phyloP scores from a whole-genome alignment of 768 basidiomycete genomes.

The Hypholoma sublateritium region DNA sequence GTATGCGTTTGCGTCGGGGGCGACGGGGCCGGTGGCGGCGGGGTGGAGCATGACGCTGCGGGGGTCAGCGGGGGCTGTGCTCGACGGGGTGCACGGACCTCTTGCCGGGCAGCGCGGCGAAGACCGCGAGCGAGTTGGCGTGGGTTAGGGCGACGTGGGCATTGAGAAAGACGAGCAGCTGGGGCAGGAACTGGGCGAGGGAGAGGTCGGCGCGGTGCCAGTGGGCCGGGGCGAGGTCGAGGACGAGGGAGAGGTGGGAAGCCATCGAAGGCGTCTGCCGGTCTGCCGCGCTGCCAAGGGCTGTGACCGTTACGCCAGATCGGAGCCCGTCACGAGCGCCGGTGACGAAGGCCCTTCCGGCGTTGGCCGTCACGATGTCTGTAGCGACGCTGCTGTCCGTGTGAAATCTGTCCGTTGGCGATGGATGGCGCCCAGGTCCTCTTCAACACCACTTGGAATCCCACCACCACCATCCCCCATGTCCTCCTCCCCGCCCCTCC shows the following conservation, averaged over 20 bases:
- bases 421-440: slow-evolving; percentile 51
- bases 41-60: slow-evolving; percentile 77
- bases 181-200: slow-evolving; percentile 74
- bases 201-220: slow-evolving; percentile 79
- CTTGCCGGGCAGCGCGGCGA: slow-evolving; percentile 82
- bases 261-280: slow-evolving; percentile 19
- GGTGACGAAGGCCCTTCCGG: slow-evolving; percentile 57
- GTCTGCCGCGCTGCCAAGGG: slow-evolving; percentile 8
- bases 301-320: slow-evolving; percentile 27
- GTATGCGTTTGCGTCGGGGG: slow-evolving; percentile 75
- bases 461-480: slow-evolving; percentile 34
- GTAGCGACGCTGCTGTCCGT: slow-evolving; percentile 55
- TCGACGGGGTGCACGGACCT: slow-evolving; percentile 47
- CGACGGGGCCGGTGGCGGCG: slow-evolving; percentile 42
- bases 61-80: slow-evolving; percentile 7
- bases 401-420: slow-evolving; percentile 56
- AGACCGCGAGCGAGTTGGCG: slow-evolving; percentile 92
- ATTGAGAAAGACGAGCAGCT: slow-evolving; percentile 89
- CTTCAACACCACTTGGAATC: slow-evolving; percentile 37
- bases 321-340: slow-evolving; percentile 56
- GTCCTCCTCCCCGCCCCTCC: slow-evolving; percentile 31
- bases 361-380: slow-evolving; percentile 59
- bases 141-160: slow-evolving; percentile 88
- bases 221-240: slow-evolving; percentile 85
- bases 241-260: slow-evolving; percentile 75